Percentiles rank a stretch among this genome's conserved stretches.
Conservation (phyloP, 805 yeast species). For the Ogataea nakhonphanomensis region DNA sequence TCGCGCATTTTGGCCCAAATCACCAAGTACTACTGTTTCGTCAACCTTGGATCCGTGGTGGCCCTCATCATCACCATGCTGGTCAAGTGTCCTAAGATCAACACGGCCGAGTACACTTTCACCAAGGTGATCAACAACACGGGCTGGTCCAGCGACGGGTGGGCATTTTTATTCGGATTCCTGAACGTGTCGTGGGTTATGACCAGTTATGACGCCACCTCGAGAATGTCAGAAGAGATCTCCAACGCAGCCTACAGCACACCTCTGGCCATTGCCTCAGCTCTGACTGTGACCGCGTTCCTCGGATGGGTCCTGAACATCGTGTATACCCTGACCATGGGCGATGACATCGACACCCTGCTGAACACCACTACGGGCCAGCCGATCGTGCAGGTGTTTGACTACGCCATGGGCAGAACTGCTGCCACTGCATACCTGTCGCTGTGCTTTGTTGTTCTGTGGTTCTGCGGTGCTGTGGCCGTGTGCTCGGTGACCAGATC, state of each 20-base stretch:
- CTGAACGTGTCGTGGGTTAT: slow-evolving; percentile 58
- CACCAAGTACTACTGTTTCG: slow-evolving; percentile 50
- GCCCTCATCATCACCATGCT: slow-evolving; percentile 52
- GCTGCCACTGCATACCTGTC: slow-evolving; percentile 52
- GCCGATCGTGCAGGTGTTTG: slow-evolving; percentile 51
- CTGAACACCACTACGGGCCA: slow-evolving; percentile 40
- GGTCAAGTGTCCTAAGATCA: slow-evolving; percentile 47
- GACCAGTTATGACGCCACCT: slow-evolving; percentile 54
- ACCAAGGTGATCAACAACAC: slow-evolving; percentile 43
- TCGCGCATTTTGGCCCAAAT: slow-evolving; percentile 47
- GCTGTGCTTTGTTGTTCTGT: slow-evolving; percentile 46
- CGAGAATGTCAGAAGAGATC: slow-evolving; percentile 55
- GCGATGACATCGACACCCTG: slow-evolving; percentile 35
- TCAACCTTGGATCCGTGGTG: slow-evolving; percentile 46
- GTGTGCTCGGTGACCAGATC: slow-evolving; percentile 49
- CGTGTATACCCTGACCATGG: slow-evolving; percentile 45
- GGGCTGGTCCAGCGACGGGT: slow-evolving; percentile 51
- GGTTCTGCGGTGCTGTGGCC: slow-evolving; percentile 52
- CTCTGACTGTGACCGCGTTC: slow-evolving; percentile 46
- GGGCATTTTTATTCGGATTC: slow-evolving; percentile 57
- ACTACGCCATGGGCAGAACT: slow-evolving; percentile 48
- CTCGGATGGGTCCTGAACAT: slow-evolving; percentile 49
- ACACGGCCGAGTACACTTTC: slow-evolving; percentile 46
- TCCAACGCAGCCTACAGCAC: slow-evolving; percentile 51
- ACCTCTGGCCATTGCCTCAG: slow-evolving; percentile 57